Evolutionary conservation across 108 stramenopile genomes (phyloP).

Genomic region (Fistulifera solaris): DNA sequence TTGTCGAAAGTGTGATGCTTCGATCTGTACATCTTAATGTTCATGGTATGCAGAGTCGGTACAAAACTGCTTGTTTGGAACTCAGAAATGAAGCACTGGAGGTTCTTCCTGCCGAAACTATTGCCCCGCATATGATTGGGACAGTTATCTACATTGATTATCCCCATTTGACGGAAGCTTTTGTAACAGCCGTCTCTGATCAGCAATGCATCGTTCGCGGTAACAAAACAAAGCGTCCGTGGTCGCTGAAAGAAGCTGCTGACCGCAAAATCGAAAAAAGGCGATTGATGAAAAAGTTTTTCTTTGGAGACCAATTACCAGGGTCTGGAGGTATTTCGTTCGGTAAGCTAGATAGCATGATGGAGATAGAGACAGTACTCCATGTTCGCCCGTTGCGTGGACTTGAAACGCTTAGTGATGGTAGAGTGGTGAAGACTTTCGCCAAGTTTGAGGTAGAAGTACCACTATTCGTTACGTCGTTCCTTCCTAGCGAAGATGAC

Average conservation of each 20-base stretch:
- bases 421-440: constrained; percentile 67
- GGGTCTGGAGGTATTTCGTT: constrained; percentile 72
- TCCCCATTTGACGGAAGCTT: constrained; percentile 69
- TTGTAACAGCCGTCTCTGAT: constrained; percentile 74
- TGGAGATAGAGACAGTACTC: constrained; percentile 52
- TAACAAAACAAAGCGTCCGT: constrained; percentile 15
- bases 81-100: constrained; percentile 48
- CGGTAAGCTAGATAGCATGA: not conserved
- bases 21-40: constrained; percentile 59
- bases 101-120: constrained; percentile 33
- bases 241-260: constrained; percentile 22
- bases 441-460: constrained; percentile 82
- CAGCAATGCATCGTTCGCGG: constrained; percentile 43
- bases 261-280: constrained; percentile 27
- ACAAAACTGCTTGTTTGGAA: constrained; percentile 67
- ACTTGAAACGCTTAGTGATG: constrained; percentile 51
- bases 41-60: constrained; percentile 61
- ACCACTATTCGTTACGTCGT: constrained; percentile 65
- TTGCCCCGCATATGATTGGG: constrained; percentile 66
- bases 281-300: constrained; percentile 26
- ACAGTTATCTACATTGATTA: constrained; percentile 69
- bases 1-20: constrained; percentile 40
- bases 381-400: constrained; percentile 78
- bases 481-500: constrained; percentile 42
- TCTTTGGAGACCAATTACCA: constrained; percentile 52